Base-by-base conservation (phyloP, 441 rosid genomes). In the Geranium incanum region DNA sequence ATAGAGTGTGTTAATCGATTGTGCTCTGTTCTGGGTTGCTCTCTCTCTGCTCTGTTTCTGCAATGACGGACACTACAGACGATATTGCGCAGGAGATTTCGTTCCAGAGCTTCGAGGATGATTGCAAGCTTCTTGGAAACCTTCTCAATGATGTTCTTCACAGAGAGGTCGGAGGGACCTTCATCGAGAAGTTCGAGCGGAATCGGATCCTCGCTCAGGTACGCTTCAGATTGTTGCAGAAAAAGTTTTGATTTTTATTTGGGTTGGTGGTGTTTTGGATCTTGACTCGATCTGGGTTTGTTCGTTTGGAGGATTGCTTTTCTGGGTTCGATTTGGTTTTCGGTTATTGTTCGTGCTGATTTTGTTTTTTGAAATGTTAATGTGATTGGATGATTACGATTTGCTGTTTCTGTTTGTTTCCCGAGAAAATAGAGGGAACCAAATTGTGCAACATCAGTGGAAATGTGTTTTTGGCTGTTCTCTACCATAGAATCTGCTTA, bases 1-100 rank as follows among this genome's bases (percentile, higher is more conserved):
- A 45, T 45, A 7, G 57, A 12, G 15, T 9, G n/a, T 50, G 16
- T n/a, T 0, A n/a, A 12, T n/a, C 4, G 43, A 4, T 39, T 4
- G 43, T 39, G 8, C 43, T 39, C 43, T 39, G 6, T 39, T 39
- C 43, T 39, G 5, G 43, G 8, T 28, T 28, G 33, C 33, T 28
- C 33, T 28, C 2, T 28, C 0, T 55, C 12, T 4, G 8, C 77
- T 28, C 33, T 28, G 33, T 28, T 4, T 55, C 12, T 4, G 8
- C 77, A 79, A 93, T 93, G 98, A 93, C 98, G 82, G 99, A 94
- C 77, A 88, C 94, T 6, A 94, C 95, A 13, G 99, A 94, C 81
- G 99, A 94, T 77, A 90, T 92, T 75, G 94, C 97, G 0, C 97
- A 94, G 81, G 97, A 84, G 69, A 92, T 94, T 69, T 92, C 99